Base-by-base conservation (phyloP, 768 basidiomycete species). In the Leccinum rimulosum region DNA sequence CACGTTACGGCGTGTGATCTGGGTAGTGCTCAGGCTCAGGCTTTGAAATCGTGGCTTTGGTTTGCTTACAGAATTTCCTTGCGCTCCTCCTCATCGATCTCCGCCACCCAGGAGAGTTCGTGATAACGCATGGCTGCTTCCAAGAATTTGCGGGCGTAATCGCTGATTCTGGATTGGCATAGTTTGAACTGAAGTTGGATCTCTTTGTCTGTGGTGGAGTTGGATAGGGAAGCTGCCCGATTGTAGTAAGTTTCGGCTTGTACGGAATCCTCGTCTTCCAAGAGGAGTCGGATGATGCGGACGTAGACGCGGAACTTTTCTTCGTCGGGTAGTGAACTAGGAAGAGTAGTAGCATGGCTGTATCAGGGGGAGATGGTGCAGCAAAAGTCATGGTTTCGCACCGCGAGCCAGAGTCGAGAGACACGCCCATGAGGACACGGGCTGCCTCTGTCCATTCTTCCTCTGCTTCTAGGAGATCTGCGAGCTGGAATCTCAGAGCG, bases 231-330 rank as follows among this genome's bases (percentile, higher is more conserved):
- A 1, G 94, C 92, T 19, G 97, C 97, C 56, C 97, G 91, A 69
- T 95, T 96, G 74, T 96, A 96, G 75, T 95, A 98, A 2, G 94
- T 92, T 71, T 98, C 96, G n/a, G 97, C 97, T 73, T 95, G 92
- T 2, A 95, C 89, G 4, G 92, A 93, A 69, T 99, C 96, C 71
- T 96, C 95, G 56, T 97, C 95, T 77, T 99, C 96, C 35, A 99
- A 82, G 19, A 97, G 82, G 6, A 98, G 81, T 17, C 97, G 88
- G 54, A 98, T 92, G 63, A 98, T 96, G 58, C 95, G 89, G 59
- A 98, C 87, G 70, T 98, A 97, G 38, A 96, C 82, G 28, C 84
- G 83, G 38, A 99, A 83, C 72, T 94, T 97, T 54, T 96, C 93
- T 60, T 85, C 83, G 72, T 97, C 94, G 6, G 85, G 76, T 31